Conservation (phyloP, 2,329 filamentous ascomycete species). For the Fusarium hostae region DNA sequence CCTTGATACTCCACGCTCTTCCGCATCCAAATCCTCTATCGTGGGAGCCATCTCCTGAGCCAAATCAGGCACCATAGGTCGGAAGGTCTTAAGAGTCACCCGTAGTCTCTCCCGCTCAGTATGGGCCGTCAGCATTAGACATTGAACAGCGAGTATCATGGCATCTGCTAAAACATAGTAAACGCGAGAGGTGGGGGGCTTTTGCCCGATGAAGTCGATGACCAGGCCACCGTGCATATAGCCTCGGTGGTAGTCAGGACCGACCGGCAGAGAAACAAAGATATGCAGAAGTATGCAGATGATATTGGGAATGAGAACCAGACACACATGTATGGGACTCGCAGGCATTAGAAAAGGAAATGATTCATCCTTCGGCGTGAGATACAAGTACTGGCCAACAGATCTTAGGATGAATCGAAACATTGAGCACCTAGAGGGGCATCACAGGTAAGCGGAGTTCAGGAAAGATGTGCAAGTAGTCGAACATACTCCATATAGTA, state of each 20-base stretch:
- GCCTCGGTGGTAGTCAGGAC: conserved; percentile 70
- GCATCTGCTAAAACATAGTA: conserved; percentile 67
- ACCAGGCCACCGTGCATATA: conserved; percentile 75
- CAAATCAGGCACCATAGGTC: conserved; percentile 47
- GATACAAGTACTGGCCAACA: conserved; percentile 69
- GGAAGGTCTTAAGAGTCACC: conserved; percentile 57
- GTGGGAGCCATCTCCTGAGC: conserved; percentile 46
- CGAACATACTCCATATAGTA: conserved; percentile 76
- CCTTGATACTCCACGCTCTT: conserved; percentile 64
- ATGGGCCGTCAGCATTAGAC: conserved; percentile 72
- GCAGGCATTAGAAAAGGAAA: conserved; percentile 67
- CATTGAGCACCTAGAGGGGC: conserved; percentile 67
- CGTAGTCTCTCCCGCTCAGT: conserved; percentile 68
- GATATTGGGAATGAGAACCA: conserved; percentile 67
- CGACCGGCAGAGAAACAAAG: conserved; percentile 63
- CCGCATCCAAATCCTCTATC: conserved; percentile 65
- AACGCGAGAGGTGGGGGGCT: conserved; percentile 66
- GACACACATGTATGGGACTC: conserved; percentile 65
- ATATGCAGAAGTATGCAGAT: conserved; percentile 71
- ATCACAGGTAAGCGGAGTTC: conserved; percentile 27
- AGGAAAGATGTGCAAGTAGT: background rate
- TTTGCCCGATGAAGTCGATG: conserved; percentile 75
- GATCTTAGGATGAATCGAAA: conserved; percentile 70
- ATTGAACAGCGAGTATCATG: conserved; percentile 67
- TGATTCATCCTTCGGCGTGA: conserved; percentile 70